Base-by-base conservation (phyloP, 2,329 filamentous ascomycete genomes). In the Chalaropsis thielavioides region DNA sequence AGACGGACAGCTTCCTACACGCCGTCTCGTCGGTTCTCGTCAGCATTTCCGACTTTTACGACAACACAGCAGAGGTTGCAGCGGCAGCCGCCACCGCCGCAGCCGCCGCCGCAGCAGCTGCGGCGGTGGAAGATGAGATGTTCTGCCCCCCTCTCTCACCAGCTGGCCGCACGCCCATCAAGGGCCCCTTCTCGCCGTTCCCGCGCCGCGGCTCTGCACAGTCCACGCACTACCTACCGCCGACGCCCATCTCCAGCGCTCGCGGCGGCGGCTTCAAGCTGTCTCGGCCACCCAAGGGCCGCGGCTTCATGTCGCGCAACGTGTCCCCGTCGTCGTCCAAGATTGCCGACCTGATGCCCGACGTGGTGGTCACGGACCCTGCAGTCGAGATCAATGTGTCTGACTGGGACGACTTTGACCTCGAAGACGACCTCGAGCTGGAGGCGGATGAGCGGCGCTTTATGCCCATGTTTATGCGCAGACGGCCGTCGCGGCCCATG, bases 1-100 rank as follows among this genome's bases (percentile, higher is more conserved):
- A 86, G 68, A 79, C 84, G 41, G 75, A 78, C 0, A 77, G 74
- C 0, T 82, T 86, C 67, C 75, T 85, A 38, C 76, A 77, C 0
- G 76, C 77, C 0, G 79, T 86, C 19, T 78, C 79, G 70, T 78
- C 78, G 64, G 75, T 78, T 19, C 73, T 83, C 2, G 72, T 77
- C 11, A 73, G 76, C n/a, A 75, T 75, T 54, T 78, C 76, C 8
- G 63, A 58, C 38, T 66, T 68, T 54, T 68, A 68, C 27, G 40
- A 62, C 15, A 62, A 62, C 41, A 35, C 22, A 15, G 51, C 51
- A 15, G 51, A 11, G 1, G 22, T 56, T 6, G 51, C 51, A 4
- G 51, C 51, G 3, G 51, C 51, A 1, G 51, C 51, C 0, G 31
- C 31, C 2, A 6, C 31, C 31, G 31, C 31, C 31, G 51, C 51